These are phyloP conservation scores for Xylaria nigripes DNA, from an alignment of 495 filamentous ascomycete species.

Conservation along the genomic window DNA sequence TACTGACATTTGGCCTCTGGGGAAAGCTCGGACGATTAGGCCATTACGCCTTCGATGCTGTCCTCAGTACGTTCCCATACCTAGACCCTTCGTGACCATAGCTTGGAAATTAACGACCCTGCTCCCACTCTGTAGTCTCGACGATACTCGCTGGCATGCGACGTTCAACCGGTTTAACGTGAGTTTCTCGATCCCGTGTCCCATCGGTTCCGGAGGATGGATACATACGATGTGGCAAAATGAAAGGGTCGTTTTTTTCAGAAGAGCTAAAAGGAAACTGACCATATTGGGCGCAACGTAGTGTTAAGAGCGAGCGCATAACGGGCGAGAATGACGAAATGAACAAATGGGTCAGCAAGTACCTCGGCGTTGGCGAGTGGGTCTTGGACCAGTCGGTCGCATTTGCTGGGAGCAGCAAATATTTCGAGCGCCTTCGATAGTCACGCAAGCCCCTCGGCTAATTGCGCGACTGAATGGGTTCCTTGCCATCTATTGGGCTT, in stretches of 20 bases:
- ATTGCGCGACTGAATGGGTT: background rate
- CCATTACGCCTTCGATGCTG: constrained; percentile 95
- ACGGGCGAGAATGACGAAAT: constrained; percentile 71
- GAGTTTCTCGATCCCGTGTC: constrained; percentile 38
- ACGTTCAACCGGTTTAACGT: constrained; percentile 95
- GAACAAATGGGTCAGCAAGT: constrained; percentile 87
- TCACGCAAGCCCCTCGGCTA: background rate
- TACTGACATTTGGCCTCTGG: constrained; percentile 53
- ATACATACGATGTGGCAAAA: background rate
- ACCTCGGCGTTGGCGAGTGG: constrained; percentile 93
- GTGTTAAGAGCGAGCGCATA: constrained; percentile 79
- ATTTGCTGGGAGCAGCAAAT: constrained; percentile 75
- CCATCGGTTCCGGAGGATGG: background rate
- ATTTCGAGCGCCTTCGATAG: constrained; percentile 79
- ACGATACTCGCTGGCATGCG: constrained; percentile 94
- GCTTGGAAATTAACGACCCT: constrained; percentile 15
- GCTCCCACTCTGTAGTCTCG: constrained; percentile 53
- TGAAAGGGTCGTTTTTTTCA: no score
- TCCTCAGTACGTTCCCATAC: constrained; percentile 57
- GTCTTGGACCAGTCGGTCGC: constrained; percentile 96
- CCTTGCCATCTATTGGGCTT: background rate
- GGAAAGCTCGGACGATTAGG: constrained; percentile 82
- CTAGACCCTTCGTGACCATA: background rate
- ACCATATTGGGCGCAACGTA: constrained; percentile 47
- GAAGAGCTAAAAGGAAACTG: constrained; percentile 15